Conservation (phyloP, 192 early-diverging fungal species). For the Gigaspora rosea region DNA sequence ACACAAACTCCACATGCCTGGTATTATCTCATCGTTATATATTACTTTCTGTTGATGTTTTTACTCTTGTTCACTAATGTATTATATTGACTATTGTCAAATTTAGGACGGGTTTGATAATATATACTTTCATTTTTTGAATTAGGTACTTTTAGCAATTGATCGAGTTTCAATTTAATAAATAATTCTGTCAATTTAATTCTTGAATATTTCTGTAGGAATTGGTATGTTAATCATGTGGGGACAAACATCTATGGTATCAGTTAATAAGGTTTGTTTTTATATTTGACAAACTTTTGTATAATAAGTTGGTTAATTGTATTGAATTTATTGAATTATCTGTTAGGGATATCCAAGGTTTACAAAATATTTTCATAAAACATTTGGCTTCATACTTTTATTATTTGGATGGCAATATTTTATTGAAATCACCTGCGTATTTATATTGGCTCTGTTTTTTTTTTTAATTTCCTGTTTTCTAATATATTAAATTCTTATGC, state of each 20-base stretch:
- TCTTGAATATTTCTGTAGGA: neutral
- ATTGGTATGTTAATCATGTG: conserved; percentile 20
- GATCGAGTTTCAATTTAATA: too few species aligned
- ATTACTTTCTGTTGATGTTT: neutral
- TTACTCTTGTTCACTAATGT: neutral
- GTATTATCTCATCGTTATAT: neutral
- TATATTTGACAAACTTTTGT: too few species aligned
- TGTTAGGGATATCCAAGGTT: conserved; percentile 13
- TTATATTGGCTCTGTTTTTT: neutral
- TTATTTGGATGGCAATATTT: conserved; percentile 6
- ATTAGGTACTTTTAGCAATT: neutral
- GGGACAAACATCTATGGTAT: neutral
- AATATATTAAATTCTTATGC: neutral
- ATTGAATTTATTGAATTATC: too few species aligned
- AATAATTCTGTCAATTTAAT: too few species aligned
- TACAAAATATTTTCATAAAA: conserved; percentile 19
- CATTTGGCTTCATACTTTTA: conserved; percentile 1
- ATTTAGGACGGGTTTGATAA: conserved; percentile 17
- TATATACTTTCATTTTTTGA: conserved; percentile 25
- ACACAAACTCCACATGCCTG: neutral
- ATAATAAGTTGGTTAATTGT: too few species aligned
- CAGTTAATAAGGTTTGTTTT: conserved; percentile 4
- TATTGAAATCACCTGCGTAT: too few species aligned
- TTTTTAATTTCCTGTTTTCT: neutral
- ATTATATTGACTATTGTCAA: too few species aligned